Evolutionary conservation across 495 filamentous ascomycete genomes (phyloP), one percentile per base, ranked within the genome.

Genomic region (Penicillium paradoxum): DNA sequence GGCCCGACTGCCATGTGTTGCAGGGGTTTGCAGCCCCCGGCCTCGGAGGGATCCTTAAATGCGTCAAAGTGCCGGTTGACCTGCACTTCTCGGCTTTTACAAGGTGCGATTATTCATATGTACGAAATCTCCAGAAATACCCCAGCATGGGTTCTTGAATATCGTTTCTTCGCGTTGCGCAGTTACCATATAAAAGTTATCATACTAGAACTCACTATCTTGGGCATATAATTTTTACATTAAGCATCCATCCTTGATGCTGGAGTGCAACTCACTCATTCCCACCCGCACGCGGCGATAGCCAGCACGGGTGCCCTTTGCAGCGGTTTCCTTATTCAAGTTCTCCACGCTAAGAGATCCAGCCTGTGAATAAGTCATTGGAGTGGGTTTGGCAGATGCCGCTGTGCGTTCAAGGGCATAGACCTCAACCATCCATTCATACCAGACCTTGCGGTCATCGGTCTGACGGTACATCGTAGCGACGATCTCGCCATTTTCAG

Each of bases 361-460:
- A n/a, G 57, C 52, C 24, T 61, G 63, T 9, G 57, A 60, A 48
- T 68, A 71, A 46, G 66, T 69, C 66, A 70, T 70, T 8, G 70
- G 68, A 18, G 57, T 52, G 29, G 59, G 45, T 41, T 59, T 62
- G 17, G 53, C 34, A 39, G 64, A 17, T 32, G 63, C 51, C 1
- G 48, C 22, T 24, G 47, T 53, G 14, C 56, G 67, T 49, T 76
- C 71, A n/a, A 75, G 64, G 8, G 83, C 76, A 62, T 85, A 95
- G 19, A 83, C 87, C 66, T 97, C 93, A 1, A 95, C 84, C 59
- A 93, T 77, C 93, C 93, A 99, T 68, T 99, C 92, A 67, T 99
- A 99, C 95, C 93, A 99, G 11, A 97, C 92, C 72, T 91, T 95
- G 17, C 87, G 80, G 60, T 95, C 89, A 66, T 97, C 91, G 6